These are phyloP conservation scores for Phaeomoniella chlamydospora DNA, from an alignment of 2,329 filamentous ascomycete species.

Conservation along the genomic window DNA sequence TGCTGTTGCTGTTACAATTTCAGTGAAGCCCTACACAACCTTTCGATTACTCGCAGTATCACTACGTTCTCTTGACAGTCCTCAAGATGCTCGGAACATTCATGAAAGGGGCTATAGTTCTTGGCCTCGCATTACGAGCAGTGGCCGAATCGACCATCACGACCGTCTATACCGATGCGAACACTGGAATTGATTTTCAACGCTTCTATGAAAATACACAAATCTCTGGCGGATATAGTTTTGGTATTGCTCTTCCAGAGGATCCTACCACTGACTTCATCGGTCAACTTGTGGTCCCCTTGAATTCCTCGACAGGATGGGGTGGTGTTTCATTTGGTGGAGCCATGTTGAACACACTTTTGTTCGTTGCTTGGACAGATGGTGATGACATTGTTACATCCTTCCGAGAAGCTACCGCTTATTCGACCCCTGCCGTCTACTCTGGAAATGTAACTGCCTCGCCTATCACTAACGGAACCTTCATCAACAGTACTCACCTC, in stretches of 20 bases:
- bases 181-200: conserved; percentile 32
- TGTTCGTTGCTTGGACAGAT: conserved; percentile 36
- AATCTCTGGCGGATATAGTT: conserved; percentile 23
- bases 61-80: background rate
- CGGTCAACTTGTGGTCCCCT: conserved; percentile 33
- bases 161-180: conserved; percentile 24
- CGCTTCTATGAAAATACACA: conserved; percentile 17
- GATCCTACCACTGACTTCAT: conserved; percentile 37
- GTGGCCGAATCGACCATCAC: conserved; percentile 9
- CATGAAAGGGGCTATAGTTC: conserved; percentile 1
- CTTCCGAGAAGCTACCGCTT: conserved; percentile 26
- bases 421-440: conserved; percentile 33
- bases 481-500: conserved; percentile 37
- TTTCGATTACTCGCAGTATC: background rate
- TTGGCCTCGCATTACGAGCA: conserved; percentile 11
- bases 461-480: conserved; percentile 37
- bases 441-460: conserved; percentile 24
- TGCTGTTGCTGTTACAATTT: background rate
- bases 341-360: conserved; percentile 31
- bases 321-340: conserved; percentile 33
- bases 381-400: conserved; percentile 25
- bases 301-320: conserved; percentile 30
- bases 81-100: background rate
- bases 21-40: background rate
- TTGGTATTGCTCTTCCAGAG: conserved; percentile 38